Percentiles rank a stretch among this genome's conserved stretches.
These are phyloP conservation scores for Ophiostoma quercus DNA, from an alignment of 2,329 filamentous ascomycete genomes.

Conservation along the genomic window DNA sequence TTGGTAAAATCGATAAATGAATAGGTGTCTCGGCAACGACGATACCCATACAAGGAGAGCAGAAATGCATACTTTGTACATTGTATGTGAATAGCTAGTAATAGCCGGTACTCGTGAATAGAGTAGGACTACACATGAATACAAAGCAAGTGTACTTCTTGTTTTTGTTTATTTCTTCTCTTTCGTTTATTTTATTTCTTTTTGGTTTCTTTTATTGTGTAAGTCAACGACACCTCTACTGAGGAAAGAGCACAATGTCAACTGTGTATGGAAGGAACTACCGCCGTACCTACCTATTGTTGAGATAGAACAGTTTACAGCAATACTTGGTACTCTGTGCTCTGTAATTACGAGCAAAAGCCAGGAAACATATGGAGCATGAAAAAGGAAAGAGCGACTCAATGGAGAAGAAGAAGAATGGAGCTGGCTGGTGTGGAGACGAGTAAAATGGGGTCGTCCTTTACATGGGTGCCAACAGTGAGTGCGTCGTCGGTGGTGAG, in stretches of 20 bases:
- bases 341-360: background rate
- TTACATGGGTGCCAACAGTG: background rate
- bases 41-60: background rate
- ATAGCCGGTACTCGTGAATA: background rate
- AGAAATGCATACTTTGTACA: too few relatives aligned
- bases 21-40: constrained; percentile 7
- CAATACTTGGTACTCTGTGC: too few relatives aligned
- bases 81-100: background rate
- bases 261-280: too few relatives aligned
- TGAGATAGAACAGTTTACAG: too few relatives aligned
- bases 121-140: background rate
- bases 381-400: constrained; percentile 13
- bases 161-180: too few relatives aligned
- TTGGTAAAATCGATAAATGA: constrained; percentile 8
- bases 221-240: too few relatives aligned
- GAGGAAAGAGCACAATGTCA: too few relatives aligned
- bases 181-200: too few relatives aligned
- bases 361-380: background rate
- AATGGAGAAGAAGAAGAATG: constrained; percentile 14
- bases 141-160: background rate
- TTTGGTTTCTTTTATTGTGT: too few relatives aligned
- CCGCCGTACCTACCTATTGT: too few relatives aligned
- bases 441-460: background rate
- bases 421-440: constrained; percentile 13
- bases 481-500: background rate